phyloP scores from a whole-genome alignment of 805 yeast species.

The Spencermartinsiella europaea region DNA sequence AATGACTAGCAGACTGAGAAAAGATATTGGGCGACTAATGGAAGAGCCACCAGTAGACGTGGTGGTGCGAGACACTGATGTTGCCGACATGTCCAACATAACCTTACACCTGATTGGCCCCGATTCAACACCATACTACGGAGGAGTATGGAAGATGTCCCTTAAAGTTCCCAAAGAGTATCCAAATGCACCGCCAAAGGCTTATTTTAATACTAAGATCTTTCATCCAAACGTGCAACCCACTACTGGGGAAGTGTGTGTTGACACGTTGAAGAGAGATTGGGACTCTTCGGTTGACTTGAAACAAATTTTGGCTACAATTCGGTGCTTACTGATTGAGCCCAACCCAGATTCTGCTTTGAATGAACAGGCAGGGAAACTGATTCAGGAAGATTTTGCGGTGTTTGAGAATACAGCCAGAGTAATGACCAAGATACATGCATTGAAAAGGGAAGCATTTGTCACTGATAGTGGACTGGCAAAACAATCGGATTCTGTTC shows the following conservation, averaged over 20 bases:
- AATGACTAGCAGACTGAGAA: constrained; percentile 53
- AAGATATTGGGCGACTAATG: constrained; percentile 8
- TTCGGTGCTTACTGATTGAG: constrained; percentile 28
- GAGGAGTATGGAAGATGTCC: constrained; percentile 43
- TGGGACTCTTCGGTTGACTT: constrained; percentile 27
- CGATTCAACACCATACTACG: constrained; percentile 38
- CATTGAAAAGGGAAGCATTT: constrained; percentile 14
- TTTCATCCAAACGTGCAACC: constrained; percentile 32
- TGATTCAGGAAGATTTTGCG: constrained; percentile 26
- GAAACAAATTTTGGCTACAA: constrained; percentile 26
- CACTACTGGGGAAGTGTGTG: constrained; percentile 30
- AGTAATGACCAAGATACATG: constrained; percentile 29
- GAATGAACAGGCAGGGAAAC: constrained; percentile 30
- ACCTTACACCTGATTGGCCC: constrained; percentile 31
- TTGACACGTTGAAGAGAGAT: constrained; percentile 30
- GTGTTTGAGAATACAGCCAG: constrained; percentile 25
- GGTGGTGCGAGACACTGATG: constrained; percentile 2
- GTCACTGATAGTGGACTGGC: not conserved
- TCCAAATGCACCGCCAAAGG: constrained; percentile 43
- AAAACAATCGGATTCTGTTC: not conserved
- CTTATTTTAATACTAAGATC: constrained; percentile 33
- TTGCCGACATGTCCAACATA: constrained; percentile 4
- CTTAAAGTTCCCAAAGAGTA: constrained; percentile 37
- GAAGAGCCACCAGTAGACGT: constrained; percentile 14
- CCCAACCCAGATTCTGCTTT: constrained; percentile 32